phyloP scores from a whole-genome alignment of 306 rosid genomes.

The Rosa chinensis region DNA sequence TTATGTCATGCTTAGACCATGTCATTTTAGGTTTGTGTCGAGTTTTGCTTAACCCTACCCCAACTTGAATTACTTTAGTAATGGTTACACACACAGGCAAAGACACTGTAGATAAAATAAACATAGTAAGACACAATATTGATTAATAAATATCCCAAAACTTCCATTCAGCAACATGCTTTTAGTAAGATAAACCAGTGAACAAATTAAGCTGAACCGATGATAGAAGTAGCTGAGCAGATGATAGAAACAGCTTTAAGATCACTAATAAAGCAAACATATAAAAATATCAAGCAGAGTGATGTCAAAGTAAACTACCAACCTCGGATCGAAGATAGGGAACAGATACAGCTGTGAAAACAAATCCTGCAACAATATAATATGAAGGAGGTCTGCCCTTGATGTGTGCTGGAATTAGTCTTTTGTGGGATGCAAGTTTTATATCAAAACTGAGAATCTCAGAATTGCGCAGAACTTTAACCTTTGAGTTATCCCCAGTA shows the following conservation, averaged over 20 bases:
- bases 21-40: neutral
- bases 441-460: conserved; percentile 55
- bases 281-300: neutral
- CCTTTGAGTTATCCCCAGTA: conserved; percentile 50
- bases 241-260: neutral
- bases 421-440: conserved; percentile 63
- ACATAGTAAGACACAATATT: neutral
- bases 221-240: neutral
- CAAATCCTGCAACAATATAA: conserved; percentile 92
- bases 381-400: conserved; percentile 93
- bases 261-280: neutral
- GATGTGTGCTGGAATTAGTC: conserved; percentile 88
- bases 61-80: neutral
- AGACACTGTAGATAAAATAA: neutral
- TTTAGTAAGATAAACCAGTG: neutral
- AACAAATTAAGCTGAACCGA: neutral
- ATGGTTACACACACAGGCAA: neutral
- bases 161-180: neutral
- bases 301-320: conserved; percentile 17
- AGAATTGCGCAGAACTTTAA: conserved; percentile 68
- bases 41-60: neutral
- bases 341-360: conserved; percentile 79
- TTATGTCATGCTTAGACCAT: neutral
- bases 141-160: neutral
- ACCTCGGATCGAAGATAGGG: conserved; percentile 99